phyloP scores from a whole-genome alignment of 202 grass and related monocot genomes.

The Carex arenaria region DNA sequence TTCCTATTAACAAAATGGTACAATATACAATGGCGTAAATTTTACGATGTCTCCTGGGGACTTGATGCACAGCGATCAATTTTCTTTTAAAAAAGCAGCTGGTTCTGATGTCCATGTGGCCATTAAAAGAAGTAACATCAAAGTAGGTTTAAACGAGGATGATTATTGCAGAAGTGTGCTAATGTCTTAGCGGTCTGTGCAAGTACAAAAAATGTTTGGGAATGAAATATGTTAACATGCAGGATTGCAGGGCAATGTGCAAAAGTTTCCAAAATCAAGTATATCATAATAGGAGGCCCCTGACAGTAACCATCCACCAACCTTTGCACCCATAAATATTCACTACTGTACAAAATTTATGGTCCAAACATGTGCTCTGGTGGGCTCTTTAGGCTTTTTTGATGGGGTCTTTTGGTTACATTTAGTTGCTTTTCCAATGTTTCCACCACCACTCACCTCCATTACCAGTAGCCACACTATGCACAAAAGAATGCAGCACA shows the following conservation, averaged over 20 bases:
- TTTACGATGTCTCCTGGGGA: neutral
- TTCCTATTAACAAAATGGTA: neutral
- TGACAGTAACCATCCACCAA: constrained; percentile 18
- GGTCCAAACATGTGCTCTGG: constrained; percentile 42
- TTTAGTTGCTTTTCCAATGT: neutral
- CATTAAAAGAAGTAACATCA: neutral
- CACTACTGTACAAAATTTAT: constrained; percentile 5
- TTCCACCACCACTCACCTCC: neutral
- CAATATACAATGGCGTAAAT: neutral
- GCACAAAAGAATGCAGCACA: neutral
- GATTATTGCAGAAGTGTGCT: neutral
- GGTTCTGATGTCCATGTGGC: neutral
- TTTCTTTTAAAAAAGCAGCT: neutral
- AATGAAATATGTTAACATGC: constrained; percentile 5
- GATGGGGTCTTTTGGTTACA: neutral
- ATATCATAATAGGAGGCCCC: constrained; percentile 2
- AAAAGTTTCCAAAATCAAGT: neutral
- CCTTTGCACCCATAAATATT: constrained; percentile 17
- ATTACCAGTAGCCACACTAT: neutral
- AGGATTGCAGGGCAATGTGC: neutral
- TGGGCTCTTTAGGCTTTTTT: constrained; percentile 15
- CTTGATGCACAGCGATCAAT: neutral
- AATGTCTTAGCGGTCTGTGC: neutral
- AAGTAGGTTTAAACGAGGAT: neutral
- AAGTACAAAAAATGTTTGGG: neutral